Base-by-base conservation (phyloP, 768 basidiomycete genomes). In the Udeniomyces megalosporus region DNA sequence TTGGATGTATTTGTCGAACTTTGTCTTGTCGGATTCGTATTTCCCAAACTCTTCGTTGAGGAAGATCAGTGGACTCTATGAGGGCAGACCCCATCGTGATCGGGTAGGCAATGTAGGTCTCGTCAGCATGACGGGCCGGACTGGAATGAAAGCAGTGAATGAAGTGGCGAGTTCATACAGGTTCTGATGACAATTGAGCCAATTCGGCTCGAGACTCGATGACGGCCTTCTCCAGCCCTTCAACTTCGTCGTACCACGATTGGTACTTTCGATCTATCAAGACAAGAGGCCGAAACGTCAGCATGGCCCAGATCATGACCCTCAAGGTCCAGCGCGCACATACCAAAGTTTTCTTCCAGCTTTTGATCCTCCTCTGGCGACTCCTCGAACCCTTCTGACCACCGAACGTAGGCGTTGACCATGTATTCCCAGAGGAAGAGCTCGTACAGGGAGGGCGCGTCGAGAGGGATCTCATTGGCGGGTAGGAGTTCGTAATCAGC, bases 1-100 rank as follows among this genome's bases (percentile, higher is more conserved):
- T 34, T 68, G 55, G 44, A 64, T 42, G 38, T 42, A 42, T 17
- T 8, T 42, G 38, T 8, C 38, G 53, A 73, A 72, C 61, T 74
- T 73, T 46, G 59, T 69, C 47, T 70, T 69, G 71, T 95, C 90
- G 26, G 78, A 78, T 65, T 80, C 80, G 51, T 89, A 77, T 46
- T 82, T 76, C 3, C 80, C 78, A 62, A 84, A 81, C 47, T 80
- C 79, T 44, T 80, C 79, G 69, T 81, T 77, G 24, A 86, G 76
- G 64, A 83, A 80, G 55, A 79, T 76, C 3, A 85, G 75, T 20
- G 83, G 83, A 12, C 83, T 78, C 83, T 84, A 59, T n/a, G n/a
- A n/a, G n/a, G n/a, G n/a, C n/a, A n/a, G n/a, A n/a, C n/a, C n/a
- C n/a, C n/a, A n/a, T n/a, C n/a, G n/a, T n/a, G 11, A 31, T 12